phyloP scores from a whole-genome alignment of 345 rosid genomes.

The Adansonia digitata region DNA sequence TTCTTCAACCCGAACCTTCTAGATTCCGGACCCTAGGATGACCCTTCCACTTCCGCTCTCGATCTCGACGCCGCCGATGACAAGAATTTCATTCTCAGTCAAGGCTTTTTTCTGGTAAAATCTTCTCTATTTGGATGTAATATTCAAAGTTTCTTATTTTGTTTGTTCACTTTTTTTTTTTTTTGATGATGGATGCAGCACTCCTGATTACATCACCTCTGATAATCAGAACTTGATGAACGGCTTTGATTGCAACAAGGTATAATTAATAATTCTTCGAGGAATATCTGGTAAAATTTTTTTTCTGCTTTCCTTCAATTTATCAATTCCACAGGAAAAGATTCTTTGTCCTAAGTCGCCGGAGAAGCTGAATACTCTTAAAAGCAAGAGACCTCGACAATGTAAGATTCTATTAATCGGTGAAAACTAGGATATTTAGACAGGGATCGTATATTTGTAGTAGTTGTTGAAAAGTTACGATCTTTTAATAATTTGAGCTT shows the following conservation, averaged over 20 bases:
- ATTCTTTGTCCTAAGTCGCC: conserved; percentile 86
- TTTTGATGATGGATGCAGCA: conserved; percentile 43
- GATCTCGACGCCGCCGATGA: conserved; percentile 44
- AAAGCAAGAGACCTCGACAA: conserved; percentile 49
- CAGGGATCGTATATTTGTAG: neutral
- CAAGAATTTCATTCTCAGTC: conserved; percentile 78
- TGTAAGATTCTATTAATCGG: conserved; percentile 35
- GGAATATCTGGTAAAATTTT: neutral
- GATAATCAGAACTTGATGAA: conserved; percentile 61
- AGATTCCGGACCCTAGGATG: conserved; percentile 33
- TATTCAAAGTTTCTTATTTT: neutral
- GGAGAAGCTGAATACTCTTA: conserved; percentile 59
- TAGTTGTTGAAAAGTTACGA: neutral
- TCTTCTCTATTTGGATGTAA: neutral
- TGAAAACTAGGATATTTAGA: neutral
- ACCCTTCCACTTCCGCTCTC: conserved; percentile 20
- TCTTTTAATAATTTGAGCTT: neutral
- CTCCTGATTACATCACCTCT: conserved; percentile 95
- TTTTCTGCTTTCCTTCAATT: neutral
- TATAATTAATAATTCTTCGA: conserved; percentile 10
- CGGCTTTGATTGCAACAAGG: conserved; percentile 64
- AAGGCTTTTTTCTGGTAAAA: conserved; percentile 94
- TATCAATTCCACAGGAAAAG: conserved; percentile 48
- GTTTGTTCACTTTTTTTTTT: neutral
- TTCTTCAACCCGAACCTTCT: conserved; percentile 36